Percentiles rank a stretch among this genome's conserved stretches.
These are phyloP conservation scores for Voacanga thouarsii DNA, from an alignment of 257 asterid species.

Conservation along the genomic window DNA sequence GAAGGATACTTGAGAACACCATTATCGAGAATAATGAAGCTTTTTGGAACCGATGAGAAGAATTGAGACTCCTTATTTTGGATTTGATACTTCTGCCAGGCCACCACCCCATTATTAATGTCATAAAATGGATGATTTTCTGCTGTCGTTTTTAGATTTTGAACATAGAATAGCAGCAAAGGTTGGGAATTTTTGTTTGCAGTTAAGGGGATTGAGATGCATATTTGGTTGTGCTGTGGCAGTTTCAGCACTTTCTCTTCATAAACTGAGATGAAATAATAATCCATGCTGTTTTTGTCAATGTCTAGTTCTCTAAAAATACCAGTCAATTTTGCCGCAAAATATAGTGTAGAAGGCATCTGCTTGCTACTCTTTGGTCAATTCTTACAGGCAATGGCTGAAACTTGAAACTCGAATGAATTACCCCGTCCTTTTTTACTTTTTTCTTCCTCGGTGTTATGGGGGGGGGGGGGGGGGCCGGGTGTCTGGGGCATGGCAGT, in stretches of 20 bases:
- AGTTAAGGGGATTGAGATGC: not conserved
- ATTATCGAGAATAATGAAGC: constrained; percentile 67
- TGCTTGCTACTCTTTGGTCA: too few relatives aligned
- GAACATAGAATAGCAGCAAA: too few relatives aligned
- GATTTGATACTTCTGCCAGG: not conserved
- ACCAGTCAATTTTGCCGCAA: too few relatives aligned
- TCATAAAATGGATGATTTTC: too few relatives aligned
- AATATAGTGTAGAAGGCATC: too few relatives aligned
- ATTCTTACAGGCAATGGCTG: constrained; percentile 3
- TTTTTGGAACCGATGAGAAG: constrained; percentile 57
- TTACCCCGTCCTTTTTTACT: not conserved
- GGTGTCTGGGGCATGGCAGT: too few relatives aligned
- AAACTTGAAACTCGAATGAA: not conserved
- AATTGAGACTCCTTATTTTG: constrained; percentile 22
- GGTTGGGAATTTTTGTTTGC: too few relatives aligned
- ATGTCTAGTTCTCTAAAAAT: too few relatives aligned
- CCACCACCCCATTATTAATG: too few relatives aligned
- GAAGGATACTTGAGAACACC: constrained; percentile 81
- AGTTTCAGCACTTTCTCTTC: not conserved
- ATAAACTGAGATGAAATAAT: not conserved
- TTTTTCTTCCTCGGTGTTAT: not conserved
- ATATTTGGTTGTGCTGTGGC: not conserved
- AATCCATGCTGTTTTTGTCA: too few relatives aligned
- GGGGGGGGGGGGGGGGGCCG: too few relatives aligned
- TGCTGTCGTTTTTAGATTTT: not conserved